Evolutionary conservation across 78 protist genomes (phyloP).

Genomic region (Monocercomonoides exilis): DNA sequence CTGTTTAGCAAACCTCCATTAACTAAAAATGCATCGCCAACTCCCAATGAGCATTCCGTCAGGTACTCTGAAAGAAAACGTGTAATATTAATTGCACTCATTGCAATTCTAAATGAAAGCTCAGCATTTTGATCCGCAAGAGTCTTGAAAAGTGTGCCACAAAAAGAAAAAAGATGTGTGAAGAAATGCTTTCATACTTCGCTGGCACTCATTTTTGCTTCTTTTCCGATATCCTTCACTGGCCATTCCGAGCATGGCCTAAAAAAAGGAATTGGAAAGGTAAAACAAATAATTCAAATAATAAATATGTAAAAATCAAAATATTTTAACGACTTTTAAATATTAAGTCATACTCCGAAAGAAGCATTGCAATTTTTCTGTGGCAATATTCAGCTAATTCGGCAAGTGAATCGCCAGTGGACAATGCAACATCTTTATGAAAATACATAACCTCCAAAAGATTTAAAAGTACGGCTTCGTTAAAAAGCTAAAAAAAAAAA

Average conservation of each 20-base stretch:
- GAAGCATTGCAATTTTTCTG: not conserved
- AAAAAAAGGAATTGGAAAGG: too few relatives aligned
- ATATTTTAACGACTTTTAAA: too few relatives aligned
- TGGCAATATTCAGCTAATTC: not conserved
- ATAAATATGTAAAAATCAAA: too few relatives aligned
- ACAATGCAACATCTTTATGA: not conserved
- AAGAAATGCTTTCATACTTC: too few relatives aligned
- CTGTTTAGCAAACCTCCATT: not conserved
- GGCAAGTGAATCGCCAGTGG: not conserved
- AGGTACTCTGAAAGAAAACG: not conserved
- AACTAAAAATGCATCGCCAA: not conserved
- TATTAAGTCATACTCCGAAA: too few relatives aligned
- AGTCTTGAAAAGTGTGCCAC: too few relatives aligned
- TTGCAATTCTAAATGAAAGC: not conserved
- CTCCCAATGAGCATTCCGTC: not conserved
- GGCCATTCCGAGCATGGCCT: too few relatives aligned
- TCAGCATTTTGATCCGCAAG: not conserved
- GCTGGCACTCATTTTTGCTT: too few relatives aligned
- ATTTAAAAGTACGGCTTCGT: not conserved
- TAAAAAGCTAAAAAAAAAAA: not conserved
- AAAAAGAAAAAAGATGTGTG: too few relatives aligned
- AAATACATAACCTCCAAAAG: not conserved
- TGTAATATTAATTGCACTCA: not conserved
- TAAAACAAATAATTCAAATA: too few relatives aligned
- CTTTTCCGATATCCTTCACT: too few relatives aligned